Base-by-base conservation (phyloP, 805 yeast genomes). In the Wickerhamiella alocasiicola region DNA sequence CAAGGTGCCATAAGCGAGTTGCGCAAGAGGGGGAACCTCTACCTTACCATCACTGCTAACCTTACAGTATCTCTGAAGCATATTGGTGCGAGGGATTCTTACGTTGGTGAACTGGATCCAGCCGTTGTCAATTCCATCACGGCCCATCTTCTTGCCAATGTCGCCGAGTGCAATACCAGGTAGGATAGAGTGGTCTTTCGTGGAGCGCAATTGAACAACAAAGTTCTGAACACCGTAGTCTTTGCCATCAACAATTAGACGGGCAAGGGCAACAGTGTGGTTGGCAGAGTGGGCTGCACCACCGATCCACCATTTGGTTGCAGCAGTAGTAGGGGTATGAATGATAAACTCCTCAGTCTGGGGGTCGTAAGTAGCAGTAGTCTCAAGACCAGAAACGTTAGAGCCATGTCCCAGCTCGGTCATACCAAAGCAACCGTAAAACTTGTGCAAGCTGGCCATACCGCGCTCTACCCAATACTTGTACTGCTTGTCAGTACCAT, bases 261-360 rank as follows among this genome's bases (percentile, higher is more conserved):
- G 68, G 5, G 94, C 94, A 57, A 76, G 82, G 20, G 73, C 78
- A 15, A 74, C 72, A 19, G 81, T 66, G 61, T 82, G 94, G 29
- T 83, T 81, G 3, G 94, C 79, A 12, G 88, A 76, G 57, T 81
- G 87, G 9, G 94, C 94, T 25, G 94, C 94, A 51, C 94, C 94
- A 36, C 94, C 94, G 51, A 83, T 83, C 94, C 94, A 83, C 94
- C 94, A 83, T 57, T 83, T 83, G 15, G 94, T 82, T 30, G 94
- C 94, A 21, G 87, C 81, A 42, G 81, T 61, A 56, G 81, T 81
- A 0, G 94, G 94, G 6, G 94, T 83, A 54, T 80, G 71, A 49
- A 83, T 72, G 35, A 67, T 55, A 52, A 83, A 79, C 41, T 73
- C 71, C 47, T 81, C 80, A 15, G 64, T 68, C 13, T 62, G 63